phyloP scores from a whole-genome alignment of 768 basidiomycete species.

The Coprinopsis sp. region DNA sequence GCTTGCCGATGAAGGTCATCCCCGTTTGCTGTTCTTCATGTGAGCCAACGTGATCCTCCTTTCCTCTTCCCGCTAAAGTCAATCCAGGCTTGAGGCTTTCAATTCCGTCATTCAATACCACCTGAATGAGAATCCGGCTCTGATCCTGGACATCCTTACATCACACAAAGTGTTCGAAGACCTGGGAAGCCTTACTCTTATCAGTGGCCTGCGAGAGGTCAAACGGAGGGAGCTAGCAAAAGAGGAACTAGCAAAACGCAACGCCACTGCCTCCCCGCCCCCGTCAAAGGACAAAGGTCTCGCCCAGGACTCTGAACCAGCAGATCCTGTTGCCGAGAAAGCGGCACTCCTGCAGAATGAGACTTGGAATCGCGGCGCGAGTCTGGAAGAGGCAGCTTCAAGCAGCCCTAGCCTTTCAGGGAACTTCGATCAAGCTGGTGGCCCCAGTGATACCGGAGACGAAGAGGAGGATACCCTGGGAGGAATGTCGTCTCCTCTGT shows the following conservation, averaged over 20 bases:
- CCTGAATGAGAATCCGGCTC: constrained; percentile 78
- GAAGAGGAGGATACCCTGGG: too few species aligned
- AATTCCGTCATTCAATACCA: constrained; percentile 79
- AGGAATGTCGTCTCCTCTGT: constrained; percentile 31
- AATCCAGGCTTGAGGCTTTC: constrained; percentile 79
- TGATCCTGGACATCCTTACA: constrained; percentile 81
- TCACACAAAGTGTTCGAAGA: constrained; percentile 85
- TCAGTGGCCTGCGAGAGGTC: constrained; percentile 82
- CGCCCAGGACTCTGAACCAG: constrained; percentile 29
- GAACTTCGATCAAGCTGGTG: constrained; percentile 1
- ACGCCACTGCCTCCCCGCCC: constrained; percentile 28
- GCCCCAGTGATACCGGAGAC: constrained; percentile 10
- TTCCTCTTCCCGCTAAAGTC: not conserved
- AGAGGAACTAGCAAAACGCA: constrained; percentile 51
- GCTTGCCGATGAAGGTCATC: constrained; percentile 92
- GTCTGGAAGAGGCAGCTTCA: constrained; percentile 7
- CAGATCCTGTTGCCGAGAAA: constrained; percentile 57
- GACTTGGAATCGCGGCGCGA: constrained; percentile 22
- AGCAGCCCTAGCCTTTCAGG: not conserved
- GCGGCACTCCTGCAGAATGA: constrained; percentile 58
- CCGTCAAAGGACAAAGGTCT: constrained; percentile 33
- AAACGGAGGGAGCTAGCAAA: constrained; percentile 66
- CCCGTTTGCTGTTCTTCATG: constrained; percentile 89
- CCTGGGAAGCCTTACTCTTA: constrained; percentile 87
- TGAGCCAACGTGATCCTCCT: constrained; percentile 28